Base-by-base conservation (phyloP, 2,329 filamentous ascomycete genomes). In the Tothia fuscella region DNA sequence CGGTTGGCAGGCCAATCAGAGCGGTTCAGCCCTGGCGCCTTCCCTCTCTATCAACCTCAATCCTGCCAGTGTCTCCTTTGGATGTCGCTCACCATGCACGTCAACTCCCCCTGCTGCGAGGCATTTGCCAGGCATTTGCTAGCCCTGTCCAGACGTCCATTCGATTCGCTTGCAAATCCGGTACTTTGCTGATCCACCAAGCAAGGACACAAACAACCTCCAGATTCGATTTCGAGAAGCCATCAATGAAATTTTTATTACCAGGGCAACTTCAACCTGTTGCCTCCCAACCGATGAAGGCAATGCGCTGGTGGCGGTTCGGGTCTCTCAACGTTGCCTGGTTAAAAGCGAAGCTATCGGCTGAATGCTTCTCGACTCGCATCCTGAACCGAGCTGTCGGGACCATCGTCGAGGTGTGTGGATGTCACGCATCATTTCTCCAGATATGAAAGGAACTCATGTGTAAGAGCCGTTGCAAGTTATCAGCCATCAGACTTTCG, bases 291-390 rank as follows among this genome's bases (percentile, higher is more conserved):
- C 26, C 26, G 26, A 29, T 29, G 10, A 29, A 29, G 26, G 16
- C 13, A 34, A 19, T 9, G 17, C 13, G 20, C n/a, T 9, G 31
- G 39, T 41, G 21, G 30, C 30, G 33, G 39, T 25, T 37, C 35
- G 35, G 28, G 35, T 37, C 35, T n/a, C n/a, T n/a, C n/a, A n/a
- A n/a, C n/a, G n/a, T n/a, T n/a, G 14, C 33, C 33, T 24, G 12
- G 34, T 14, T 25, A 20, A n/a, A 13, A 10, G n/a, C 14, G 16
- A 37, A 25, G 34, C n/a, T 14, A 24, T 24, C 33, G 17, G 41
- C 17, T 35, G 22, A 26, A 21, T 42, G 31, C 41, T 31, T 38
- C 13, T 38, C 41, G 41, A 37, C 41, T 16, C 30, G 41, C 41
- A 22, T 37, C 32, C 12, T 14, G 21, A 31, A 31, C 32, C n/a